Evolutionary conservation across 768 basidiomycete genomes (phyloP), one percentile per base, ranked within the genome.

Genomic region (Pholiota molesta): DNA sequence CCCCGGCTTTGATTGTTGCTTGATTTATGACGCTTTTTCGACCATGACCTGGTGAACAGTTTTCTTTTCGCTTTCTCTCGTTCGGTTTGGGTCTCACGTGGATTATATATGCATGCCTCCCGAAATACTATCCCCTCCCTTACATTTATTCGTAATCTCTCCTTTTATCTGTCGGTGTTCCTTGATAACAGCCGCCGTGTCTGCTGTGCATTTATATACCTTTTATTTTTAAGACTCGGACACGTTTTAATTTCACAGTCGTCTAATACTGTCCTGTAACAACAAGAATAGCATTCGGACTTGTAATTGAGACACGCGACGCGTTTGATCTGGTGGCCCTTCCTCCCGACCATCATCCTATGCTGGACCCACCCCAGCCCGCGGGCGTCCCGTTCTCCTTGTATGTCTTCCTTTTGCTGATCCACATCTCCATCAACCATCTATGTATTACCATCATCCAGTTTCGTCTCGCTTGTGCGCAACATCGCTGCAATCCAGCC

Each of bases 391-490:
- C 81, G 0, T 83, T 83, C 61, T 75, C 81, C 14, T 82, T 81
- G 81, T 80, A 63, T 65, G 81, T 74, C 23, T 26, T 9, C 35
- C 35, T 37, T 37, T 37, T 2, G 35, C 13, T 37, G 31, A 33
- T 35, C 26, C 21, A 37, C 5, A n/a, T 47, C 35, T 44, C 35
- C 21, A 23, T 40, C 19, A 23, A 31, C 28, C 23, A 19, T 35
- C 21, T 16, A n/a, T n/a, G n/a, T n/a, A 2, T 19, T 8, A 51
- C 31, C 58, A 37, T 53, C 40, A 33, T 19, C 47, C 61, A 86
- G 85, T 65, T 83, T 86, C 61, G 76, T 78, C 55, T 83, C 83
- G 17, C 72, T 87, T 11, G 67, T 86, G 42, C 78, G 76, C 55
- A 78, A 81, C 68, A 81, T 85, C 54, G 75, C 79, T 0, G 69